Evolutionary conservation across 2,329 filamentous ascomycete species (phyloP), one percentile per base, ranked within the genome.

Genomic region (Waltergamsia citrina): DNA sequence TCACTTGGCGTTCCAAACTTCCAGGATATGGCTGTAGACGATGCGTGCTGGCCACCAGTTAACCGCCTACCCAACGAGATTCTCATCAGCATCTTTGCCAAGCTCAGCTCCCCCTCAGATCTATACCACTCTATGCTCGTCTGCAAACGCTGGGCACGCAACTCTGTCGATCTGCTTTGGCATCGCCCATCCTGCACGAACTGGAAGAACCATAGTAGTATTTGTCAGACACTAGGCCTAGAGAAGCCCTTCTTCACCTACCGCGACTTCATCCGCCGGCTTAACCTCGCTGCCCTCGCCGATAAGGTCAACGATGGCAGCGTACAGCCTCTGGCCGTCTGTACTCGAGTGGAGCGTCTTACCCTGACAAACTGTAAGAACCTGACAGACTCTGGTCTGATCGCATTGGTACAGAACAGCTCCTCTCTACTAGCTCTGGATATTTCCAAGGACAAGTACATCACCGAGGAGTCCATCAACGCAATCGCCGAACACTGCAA

Each of bases 161-260:
- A 95, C 53, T 81, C 84, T 33, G 92, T 96, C 45, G 90, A 92
- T 42, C 72, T 94, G 43, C 70, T 98, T 16, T 98, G 92, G 92
- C 88, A 95, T 57, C 75, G 92, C 25, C 92, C 92, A 2, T 79
- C 85, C 19, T 96, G 92, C 62, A 87, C 82, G 49, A 85, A 78
- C 47, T 95, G 86, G 83, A 60, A 69, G 10, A 87, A 87, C 52
- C 77, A 95, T 48, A 68, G 78, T 48, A 81, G 67, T 44, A 92
- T 98, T 44, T 88, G 87, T 51, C 69, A 72, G 38, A 88, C 90
- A 2, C 74, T 95, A 23, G 71, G 75, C 29, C 69, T 78, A 19
- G 63, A 73, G 22, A 63, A 78, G n/a, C 81, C 85, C 44, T 90
- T 84, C 59, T 98, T 95, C 56, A 73, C 78, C 45, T 98, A 98